A percentile compares a stretch with the other conserved stretches of the same genome.
These are phyloP conservation scores for Colletotrichum eremochloae DNA, from an alignment of 2,329 filamentous ascomycete species.

Conservation along the genomic window DNA sequence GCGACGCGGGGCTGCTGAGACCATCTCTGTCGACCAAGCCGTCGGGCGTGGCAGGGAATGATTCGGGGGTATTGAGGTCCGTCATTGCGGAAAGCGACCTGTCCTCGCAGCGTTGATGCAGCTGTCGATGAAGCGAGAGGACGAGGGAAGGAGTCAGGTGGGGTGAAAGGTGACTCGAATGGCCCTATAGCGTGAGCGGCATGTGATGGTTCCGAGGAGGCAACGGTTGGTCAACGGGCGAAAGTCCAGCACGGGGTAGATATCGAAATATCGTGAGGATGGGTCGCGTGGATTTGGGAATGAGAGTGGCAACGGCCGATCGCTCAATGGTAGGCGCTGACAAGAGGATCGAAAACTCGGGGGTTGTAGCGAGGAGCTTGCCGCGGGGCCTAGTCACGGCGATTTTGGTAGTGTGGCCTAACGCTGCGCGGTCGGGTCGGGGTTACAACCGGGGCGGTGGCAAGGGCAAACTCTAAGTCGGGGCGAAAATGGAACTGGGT, in stretches of 20 bases:
- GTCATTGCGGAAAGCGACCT: conserved; percentile 29
- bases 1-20: conserved; percentile 56
- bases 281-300: conserved; percentile 4
- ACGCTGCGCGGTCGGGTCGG: conserved; percentile 35
- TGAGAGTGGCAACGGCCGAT: conserved; percentile 20
- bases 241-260: conserved; percentile 20
- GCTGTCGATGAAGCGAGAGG: conserved; percentile 5
- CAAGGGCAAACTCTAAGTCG: conserved; percentile 41
- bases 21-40: conserved; percentile 54
- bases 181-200: conserved; percentile 22
- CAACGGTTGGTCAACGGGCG: neutral
- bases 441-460: conserved; percentile 40
- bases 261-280: conserved; percentile 17
- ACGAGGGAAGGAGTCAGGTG: neutral
- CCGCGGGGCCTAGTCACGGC: conserved; percentile 36
- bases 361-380: conserved; percentile 24
- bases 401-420: conserved; percentile 36
- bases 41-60: conserved; percentile 61
- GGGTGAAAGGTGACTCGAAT: neutral
- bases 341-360: conserved; percentile 32
- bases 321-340: conserved; percentile 22
- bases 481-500: conserved; percentile 20
- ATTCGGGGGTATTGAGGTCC: conserved; percentile 48
- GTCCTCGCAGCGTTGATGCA: neutral
- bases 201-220: conserved; percentile 2